Evolutionary conservation across 192 early-diverging fungal species (phyloP).

Genomic region (Coemansia sp.): DNA sequence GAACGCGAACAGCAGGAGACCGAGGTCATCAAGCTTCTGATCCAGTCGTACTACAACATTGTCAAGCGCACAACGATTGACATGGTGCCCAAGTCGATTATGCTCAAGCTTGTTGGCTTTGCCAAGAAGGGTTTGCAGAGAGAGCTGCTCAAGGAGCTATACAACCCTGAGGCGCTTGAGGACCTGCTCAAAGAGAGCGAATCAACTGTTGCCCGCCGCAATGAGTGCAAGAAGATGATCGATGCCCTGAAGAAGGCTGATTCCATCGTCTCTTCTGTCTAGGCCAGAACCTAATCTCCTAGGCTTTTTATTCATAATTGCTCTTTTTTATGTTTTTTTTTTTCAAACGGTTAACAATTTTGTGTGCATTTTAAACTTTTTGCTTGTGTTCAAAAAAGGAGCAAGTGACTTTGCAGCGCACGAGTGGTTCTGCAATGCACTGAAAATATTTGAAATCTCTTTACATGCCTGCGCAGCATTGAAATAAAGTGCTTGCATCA

Average conservation of each 20-base stretch:
- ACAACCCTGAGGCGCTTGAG: constrained; percentile 91
- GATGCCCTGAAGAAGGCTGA: constrained; percentile 65
- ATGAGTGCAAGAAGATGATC: constrained; percentile 99
- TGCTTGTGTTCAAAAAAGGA: background rate
- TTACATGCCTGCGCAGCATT: background rate
- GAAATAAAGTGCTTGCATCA: no score
- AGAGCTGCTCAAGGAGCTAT: constrained; percentile 92
- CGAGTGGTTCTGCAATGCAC: no score
- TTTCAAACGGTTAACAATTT: background rate
- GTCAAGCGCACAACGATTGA: constrained; percentile 97
- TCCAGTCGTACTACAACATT: constrained; percentile 98
- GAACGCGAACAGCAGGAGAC: constrained; percentile 98
- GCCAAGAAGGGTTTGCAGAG: constrained; percentile 94
- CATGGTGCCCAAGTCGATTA: constrained; percentile 97
- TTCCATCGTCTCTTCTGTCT: constrained; percentile 49
- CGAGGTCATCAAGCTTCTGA: constrained; percentile 97
- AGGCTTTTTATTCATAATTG: background rate
- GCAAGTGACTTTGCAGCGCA: background rate
- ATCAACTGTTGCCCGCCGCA: constrained; percentile 81
- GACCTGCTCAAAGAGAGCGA: constrained; percentile 97
- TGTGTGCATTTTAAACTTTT: background rate
- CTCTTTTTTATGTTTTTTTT: background rate
- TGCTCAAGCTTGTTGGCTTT: constrained; percentile 91
- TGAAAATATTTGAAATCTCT: no score
- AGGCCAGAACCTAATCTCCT: background rate